These are phyloP conservation scores for Monosporozyma aerobia DNA, from an alignment of 805 yeast species.

Conservation along the genomic window DNA sequence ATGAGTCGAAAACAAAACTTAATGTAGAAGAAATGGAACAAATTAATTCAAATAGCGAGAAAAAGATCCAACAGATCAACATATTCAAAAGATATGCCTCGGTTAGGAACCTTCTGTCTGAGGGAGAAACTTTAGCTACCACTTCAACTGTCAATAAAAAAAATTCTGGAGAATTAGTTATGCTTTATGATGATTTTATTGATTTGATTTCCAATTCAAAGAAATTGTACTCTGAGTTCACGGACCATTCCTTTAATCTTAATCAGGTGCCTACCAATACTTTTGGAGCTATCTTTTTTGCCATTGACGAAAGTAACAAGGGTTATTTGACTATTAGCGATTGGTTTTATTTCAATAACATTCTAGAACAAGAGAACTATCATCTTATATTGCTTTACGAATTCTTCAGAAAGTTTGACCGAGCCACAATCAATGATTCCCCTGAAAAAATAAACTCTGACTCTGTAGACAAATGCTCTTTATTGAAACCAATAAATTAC, in stretches of 20 bases:
- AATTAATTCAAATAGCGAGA: conserved; percentile 30
- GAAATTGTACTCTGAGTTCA: conserved; percentile 22
- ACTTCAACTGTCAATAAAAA: background rate
- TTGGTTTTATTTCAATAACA: conserved; percentile 61
- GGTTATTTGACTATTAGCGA: conserved; percentile 64
- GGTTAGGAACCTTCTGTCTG: conserved; percentile 10
- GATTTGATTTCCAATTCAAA: conserved; percentile 29
- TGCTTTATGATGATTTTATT: conserved; percentile 32
- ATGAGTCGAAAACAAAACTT: background rate
- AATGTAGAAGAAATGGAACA: conserved; percentile 28
- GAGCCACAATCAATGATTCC: conserved; percentile 12
- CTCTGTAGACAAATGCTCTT: conserved; percentile 7
- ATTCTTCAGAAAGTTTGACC: conserved; percentile 42
- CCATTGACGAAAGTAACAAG: conserved; percentile 63
- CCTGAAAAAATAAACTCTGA: background rate
- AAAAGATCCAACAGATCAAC: conserved; percentile 33
- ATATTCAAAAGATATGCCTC: conserved; percentile 38
- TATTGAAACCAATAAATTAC: conserved; percentile 30
- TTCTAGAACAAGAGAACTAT: conserved; percentile 40
- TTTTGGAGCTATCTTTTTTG: conserved; percentile 64
- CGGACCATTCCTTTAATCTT: conserved; percentile 36
- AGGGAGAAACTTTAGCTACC: background rate
- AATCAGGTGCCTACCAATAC: conserved; percentile 47
- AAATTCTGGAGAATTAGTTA: conserved; percentile 20
- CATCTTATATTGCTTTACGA: conserved; percentile 46